Conservation (phyloP, 1,139 yeast genomes). For the Candida pseudoviswanathii region DNA sequence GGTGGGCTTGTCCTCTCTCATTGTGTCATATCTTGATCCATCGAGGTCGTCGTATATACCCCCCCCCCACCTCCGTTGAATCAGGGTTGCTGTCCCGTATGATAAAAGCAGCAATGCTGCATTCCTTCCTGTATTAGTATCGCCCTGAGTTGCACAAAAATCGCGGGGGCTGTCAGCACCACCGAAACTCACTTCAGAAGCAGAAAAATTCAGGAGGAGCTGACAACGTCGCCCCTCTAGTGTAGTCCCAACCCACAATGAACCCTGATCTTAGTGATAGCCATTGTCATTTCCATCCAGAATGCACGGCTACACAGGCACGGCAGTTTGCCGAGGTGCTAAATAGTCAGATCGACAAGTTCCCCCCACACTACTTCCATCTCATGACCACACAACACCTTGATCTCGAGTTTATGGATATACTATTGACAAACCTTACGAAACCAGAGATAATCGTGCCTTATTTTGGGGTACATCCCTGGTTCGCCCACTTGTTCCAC, state of each 20-base stretch:
- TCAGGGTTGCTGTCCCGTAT: background rate
- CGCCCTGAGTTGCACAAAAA: background rate
- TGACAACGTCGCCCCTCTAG: too few relatives aligned
- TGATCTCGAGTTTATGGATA: constrained; percentile 44
- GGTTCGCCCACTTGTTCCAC: constrained; percentile 74
- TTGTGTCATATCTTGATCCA: too few relatives aligned
- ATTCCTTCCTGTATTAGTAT: background rate
- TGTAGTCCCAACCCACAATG: background rate
- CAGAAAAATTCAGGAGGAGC: background rate
- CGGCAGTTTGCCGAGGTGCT: constrained; percentile 15
- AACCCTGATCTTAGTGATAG: constrained; percentile 17
- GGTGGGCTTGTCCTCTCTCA: background rate
- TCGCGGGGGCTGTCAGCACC: background rate
- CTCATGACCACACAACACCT: constrained; percentile 63
- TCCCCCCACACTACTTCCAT: constrained; percentile 19
- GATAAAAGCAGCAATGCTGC: background rate
- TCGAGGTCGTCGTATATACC: too few relatives aligned
- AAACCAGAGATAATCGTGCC: constrained; percentile 44
- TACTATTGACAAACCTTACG: constrained; percentile 26
- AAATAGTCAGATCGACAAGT: constrained; percentile 6
- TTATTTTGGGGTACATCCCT: constrained; percentile 87
- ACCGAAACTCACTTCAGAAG: background rate
- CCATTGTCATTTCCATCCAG: constrained; percentile 24
- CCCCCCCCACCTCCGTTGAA: too few relatives aligned
- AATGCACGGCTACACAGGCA: constrained; percentile 15